These are phyloP conservation scores for Opeltia flavorubescens DNA, from an alignment of 495 filamentous ascomycete genomes.

Conservation along the genomic window DNA sequence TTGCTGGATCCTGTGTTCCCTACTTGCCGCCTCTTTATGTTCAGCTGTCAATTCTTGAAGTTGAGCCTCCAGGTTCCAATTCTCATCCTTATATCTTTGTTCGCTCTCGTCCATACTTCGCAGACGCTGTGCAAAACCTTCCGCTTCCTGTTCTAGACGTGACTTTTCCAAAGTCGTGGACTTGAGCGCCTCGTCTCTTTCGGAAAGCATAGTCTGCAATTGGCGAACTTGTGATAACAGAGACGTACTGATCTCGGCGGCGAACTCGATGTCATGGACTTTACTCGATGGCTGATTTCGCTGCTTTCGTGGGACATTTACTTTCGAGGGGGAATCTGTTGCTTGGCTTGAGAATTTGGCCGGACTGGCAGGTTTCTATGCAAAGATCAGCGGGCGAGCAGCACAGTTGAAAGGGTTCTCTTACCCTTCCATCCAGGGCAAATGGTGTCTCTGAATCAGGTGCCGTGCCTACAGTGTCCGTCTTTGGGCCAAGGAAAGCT, in stretches of 20 bases:
- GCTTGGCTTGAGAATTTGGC: constrained; percentile 74
- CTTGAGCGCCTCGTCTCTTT: constrained; percentile 78
- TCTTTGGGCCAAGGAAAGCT: constrained; percentile 70
- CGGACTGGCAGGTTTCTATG: constrained; percentile 54
- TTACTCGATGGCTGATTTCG: constrained; percentile 79
- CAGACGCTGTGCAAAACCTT: constrained; percentile 63
- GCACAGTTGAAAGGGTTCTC: background rate
- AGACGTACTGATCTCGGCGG: constrained; percentile 85
- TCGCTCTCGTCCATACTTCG: constrained; percentile 81
- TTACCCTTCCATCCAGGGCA: constrained; percentile 32
- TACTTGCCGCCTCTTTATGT: constrained; percentile 56
- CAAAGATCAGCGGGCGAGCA: background rate
- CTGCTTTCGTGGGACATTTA: constrained; percentile 73
- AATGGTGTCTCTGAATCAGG: constrained; percentile 48
- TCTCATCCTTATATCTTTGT: constrained; percentile 90
- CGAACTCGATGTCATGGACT: constrained; percentile 89
- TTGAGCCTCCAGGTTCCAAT: constrained; percentile 87
- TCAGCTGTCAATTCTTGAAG: constrained; percentile 64
- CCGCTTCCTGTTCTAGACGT: constrained; percentile 64
- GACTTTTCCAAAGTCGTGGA: constrained; percentile 57
- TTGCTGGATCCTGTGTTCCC: constrained; percentile 66
- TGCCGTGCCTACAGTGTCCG: constrained; percentile 53
- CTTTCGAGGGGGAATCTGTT: constrained; percentile 78
- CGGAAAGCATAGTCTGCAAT: constrained; percentile 65
- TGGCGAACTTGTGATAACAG: constrained; percentile 79